Evolutionary conservation across 129 eudicot genomes (phyloP), one percentile per base, ranked within the genome.

Genomic region (Calendula officinalis): DNA sequence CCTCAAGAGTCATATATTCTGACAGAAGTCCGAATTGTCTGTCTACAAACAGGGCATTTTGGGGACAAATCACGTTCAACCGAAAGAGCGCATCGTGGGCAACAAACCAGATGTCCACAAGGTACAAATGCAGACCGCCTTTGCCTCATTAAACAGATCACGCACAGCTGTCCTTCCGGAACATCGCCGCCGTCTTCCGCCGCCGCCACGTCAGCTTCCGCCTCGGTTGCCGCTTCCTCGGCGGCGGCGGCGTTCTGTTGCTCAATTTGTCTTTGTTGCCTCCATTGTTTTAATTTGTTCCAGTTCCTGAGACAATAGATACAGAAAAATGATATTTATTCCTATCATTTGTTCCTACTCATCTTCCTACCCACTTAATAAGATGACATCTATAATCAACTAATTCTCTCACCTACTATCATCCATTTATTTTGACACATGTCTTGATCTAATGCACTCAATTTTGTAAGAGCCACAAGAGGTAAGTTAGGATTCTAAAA

Each of bases 41-140:
- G 98, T 70, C 94, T 76, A 73, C 98, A 91, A 35, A 91, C 83
- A 4, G 98, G 98, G 50, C 98, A 91, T 65, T 91, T 91, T 4
- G 96, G 96, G 32, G 88, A 56, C 52, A 47, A 13, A 0, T 91
- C 95, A 2, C 89, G 86, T 71, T 85, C 96, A 53, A 91, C 84
- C 4, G 86, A 74, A 2, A 85, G 69, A 8, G 95, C 94, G 46
- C 98, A 91, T 12, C 83, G 76, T 32, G 88, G 89, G 64, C 98
- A 91, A 61, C 96, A 87, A 34, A 85, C 91, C 15, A 85, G 56
- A 75, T 91, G 98, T 41, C 96, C 98, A 73, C 98, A 88, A 0
- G 98, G 98, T 36, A 91, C 60, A 57, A 91, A 91, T 43, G 96
- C 98, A 47, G 95, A 88, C 9, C 85, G 66, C 1, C 89, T 63